These are phyloP conservation scores for Peronospora belbahrii DNA, from an alignment of 352 stramenopile genomes.

Conservation along the genomic window DNA sequence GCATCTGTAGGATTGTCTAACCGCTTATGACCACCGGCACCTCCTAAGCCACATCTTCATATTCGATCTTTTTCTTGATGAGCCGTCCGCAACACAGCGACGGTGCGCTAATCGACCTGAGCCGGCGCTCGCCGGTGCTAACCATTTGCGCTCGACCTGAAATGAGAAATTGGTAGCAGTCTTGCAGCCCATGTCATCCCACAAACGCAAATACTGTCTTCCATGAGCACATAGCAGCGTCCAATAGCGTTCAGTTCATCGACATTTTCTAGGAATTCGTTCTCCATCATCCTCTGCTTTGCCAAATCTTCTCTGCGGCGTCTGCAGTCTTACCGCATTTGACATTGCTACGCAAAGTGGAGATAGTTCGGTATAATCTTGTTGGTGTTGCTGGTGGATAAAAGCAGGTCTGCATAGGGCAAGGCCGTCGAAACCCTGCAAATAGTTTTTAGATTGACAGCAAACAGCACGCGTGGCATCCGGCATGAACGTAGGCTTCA, in stretches of 20 bases:
- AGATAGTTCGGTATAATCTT: slow-evolving; percentile 28
- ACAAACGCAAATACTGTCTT: slow-evolving; percentile 72
- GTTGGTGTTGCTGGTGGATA: slow-evolving; percentile 22
- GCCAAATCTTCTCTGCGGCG: slow-evolving; percentile 21
- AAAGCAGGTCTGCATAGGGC: slow-evolving; percentile 19
- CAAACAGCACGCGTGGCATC: slow-evolving; percentile 53
- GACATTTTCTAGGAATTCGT: slow-evolving; percentile 54
- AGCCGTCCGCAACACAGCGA: slow-evolving; percentile 46
- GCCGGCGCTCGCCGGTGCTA: slow-evolving; percentile 31
- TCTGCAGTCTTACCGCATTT: slow-evolving; percentile 33
- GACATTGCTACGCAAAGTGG: slow-evolving; percentile 52
- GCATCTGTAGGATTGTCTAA: slow-evolving; percentile 41
- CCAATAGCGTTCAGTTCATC: slow-evolving; percentile 48
- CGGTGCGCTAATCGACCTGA: slow-evolving; percentile 59
- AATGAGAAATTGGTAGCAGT: slow-evolving; percentile 29
- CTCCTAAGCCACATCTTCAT: slow-evolving; percentile 78
- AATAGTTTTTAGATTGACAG: slow-evolving; percentile 30
- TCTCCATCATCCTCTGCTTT: slow-evolving; percentile 49
- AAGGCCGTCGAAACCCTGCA: slow-evolving; percentile 35
- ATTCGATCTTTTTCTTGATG: slow-evolving; percentile 84
- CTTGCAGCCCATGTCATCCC: slow-evolving; percentile 66
- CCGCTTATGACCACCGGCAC: slow-evolving; percentile 55
- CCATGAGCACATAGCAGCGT: slow-evolving; percentile 43
- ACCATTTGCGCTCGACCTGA: slow-evolving; percentile 22
- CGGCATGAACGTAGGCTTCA: slow-evolving; percentile 29